Evolutionary conservation across 768 basidiomycete genomes (phyloP).

Genomic region (Pulveroboletus frians): DNA sequence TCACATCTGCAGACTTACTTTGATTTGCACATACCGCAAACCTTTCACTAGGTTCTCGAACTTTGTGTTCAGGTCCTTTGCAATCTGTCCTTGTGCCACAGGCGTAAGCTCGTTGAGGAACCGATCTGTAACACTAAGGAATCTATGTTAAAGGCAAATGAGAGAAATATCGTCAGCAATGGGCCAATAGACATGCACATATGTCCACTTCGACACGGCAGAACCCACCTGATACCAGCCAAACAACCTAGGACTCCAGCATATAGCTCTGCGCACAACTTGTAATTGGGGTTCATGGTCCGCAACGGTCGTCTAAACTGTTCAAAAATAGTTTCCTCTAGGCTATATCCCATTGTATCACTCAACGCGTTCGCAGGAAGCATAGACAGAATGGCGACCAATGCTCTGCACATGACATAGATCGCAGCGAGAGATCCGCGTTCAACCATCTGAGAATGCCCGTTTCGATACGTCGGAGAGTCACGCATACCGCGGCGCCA

Average conservation of each 20-base stretch:
- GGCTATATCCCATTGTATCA: conserved; percentile 66
- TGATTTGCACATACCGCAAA: conserved; percentile 76
- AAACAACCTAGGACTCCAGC: conserved; percentile 81
- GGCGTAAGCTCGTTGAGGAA: conserved; percentile 78
- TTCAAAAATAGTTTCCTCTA: conserved; percentile 89
- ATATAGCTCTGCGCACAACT: conserved; percentile 76
- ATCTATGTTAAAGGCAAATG: conserved; percentile 40
- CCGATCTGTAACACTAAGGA: conserved; percentile 88
- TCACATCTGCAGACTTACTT: conserved; percentile 39
- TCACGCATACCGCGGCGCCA: conserved; percentile 81
- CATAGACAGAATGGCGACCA: conserved; percentile 69
- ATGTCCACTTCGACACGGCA: background rate
- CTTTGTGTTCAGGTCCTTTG: conserved; percentile 75
- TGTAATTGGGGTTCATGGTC: conserved; percentile 67
- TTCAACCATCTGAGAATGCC: conserved; percentile 40
- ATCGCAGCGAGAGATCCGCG: conserved; percentile 78
- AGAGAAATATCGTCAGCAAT: background rate
- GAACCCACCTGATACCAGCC: conserved; percentile 67
- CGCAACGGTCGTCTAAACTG: conserved; percentile 68
- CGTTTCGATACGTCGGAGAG: conserved; percentile 36
- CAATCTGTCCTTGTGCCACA: conserved; percentile 66
- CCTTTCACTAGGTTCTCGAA: conserved; percentile 84
- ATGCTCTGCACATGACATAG: conserved; percentile 85
- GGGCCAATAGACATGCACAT: background rate
- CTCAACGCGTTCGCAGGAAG: conserved; percentile 74